phyloP scores from a whole-genome alignment of 1,284 basidiomycete species.

The Boletus semigastroideus region DNA sequence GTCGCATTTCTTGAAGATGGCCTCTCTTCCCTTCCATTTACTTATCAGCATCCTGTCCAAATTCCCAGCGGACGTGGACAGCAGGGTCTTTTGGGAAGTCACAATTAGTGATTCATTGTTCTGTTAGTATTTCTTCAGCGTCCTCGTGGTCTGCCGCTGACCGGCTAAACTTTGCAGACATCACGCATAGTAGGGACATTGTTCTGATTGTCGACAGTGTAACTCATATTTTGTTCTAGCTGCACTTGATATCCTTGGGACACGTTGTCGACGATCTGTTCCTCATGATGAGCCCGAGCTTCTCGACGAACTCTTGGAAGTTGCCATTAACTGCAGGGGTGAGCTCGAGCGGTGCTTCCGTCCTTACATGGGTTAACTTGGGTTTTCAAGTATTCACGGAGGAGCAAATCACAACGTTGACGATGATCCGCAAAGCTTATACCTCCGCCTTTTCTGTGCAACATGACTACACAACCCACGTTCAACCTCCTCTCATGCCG shows the following conservation, averaged over 20 bases:
- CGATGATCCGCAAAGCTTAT: slow-evolving; percentile 32
- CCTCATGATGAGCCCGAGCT: slow-evolving; percentile 38
- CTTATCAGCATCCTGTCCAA: slow-evolving; percentile 71
- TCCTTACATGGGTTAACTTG: slow-evolving; percentile 4
- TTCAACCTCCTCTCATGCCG: slow-evolving; percentile 16
- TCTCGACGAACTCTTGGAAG: slow-evolving; percentile 51
- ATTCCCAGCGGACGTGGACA: slow-evolving; percentile 70
- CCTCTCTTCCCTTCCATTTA: slow-evolving; percentile 73
- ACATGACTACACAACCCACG: slow-evolving; percentile 6
- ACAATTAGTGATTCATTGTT: slow-evolving; percentile 61
- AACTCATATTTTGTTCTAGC: slow-evolving; percentile 20
- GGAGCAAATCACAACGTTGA: slow-evolving; percentile 50
- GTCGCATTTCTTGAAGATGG: slow-evolving; percentile 83
- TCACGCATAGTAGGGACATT: slow-evolving; percentile 24
- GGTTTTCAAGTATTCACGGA: slow-evolving; percentile 53
- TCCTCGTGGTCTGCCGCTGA: slow-evolving; percentile 6
- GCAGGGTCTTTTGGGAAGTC: slow-evolving; percentile 67
- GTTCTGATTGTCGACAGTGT: neutral
- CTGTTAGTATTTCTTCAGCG: slow-evolving; percentile 44
- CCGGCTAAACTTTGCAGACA: slow-evolving; percentile 6
- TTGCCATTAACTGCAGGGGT: slow-evolving; percentile 60
- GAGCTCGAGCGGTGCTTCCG: slow-evolving; percentile 8
- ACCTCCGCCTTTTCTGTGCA: slow-evolving; percentile 16
- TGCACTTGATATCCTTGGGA: slow-evolving; percentile 33
- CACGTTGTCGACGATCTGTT: slow-evolving; percentile 37